Conservation (phyloP, 2,329 filamentous ascomycete species). For the Dendryphion nanum region DNA sequence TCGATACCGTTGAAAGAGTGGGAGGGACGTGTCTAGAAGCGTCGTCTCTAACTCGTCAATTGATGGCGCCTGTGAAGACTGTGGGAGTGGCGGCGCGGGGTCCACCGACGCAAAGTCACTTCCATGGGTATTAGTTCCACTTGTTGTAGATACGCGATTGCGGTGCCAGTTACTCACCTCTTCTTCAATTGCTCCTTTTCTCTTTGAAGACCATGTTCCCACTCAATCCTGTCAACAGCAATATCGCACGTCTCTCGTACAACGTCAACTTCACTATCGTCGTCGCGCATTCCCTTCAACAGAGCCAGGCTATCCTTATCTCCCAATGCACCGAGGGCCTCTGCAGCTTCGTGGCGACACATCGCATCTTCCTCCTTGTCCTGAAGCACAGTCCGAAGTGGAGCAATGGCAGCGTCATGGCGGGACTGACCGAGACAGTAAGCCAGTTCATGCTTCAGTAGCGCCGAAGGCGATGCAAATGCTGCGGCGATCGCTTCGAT, state of each 20-base stretch:
- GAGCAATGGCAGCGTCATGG: constrained; percentile 70
- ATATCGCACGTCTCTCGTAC: constrained; percentile 97
- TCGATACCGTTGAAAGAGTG: constrained; percentile 89
- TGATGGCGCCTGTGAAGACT: constrained; percentile 59
- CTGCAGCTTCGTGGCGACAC: constrained; percentile 94
- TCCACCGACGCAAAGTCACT: constrained; percentile 97
- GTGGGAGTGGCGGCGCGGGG: constrained; percentile 83
- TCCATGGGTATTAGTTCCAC: constrained; percentile 15
- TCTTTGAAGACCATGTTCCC: constrained; percentile 69
- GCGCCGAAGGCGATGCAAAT: constrained; percentile 79
- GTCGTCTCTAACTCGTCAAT: constrained; percentile 73
- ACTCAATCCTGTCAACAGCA: constrained; percentile 88
- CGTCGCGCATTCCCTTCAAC: constrained; percentile 71
- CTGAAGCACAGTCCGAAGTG: constrained; percentile 70
- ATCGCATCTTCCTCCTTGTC: constrained; percentile 85
- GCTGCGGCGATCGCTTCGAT: constrained; percentile 83
- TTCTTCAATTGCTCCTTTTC: constrained; percentile 70
- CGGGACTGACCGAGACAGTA: constrained; percentile 94
- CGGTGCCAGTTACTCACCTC: no score
- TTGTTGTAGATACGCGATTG: not conserved
- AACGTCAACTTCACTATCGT: constrained; percentile 71
- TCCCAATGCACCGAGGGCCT: constrained; percentile 86
- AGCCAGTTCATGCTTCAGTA: constrained; percentile 94
- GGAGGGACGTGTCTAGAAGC: constrained; percentile 73
- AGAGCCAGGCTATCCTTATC: constrained; percentile 71